These are phyloP conservation scores for Thalassiosira pacifica DNA, from an alignment of 352 stramenopile species.

Conservation along the genomic window DNA sequence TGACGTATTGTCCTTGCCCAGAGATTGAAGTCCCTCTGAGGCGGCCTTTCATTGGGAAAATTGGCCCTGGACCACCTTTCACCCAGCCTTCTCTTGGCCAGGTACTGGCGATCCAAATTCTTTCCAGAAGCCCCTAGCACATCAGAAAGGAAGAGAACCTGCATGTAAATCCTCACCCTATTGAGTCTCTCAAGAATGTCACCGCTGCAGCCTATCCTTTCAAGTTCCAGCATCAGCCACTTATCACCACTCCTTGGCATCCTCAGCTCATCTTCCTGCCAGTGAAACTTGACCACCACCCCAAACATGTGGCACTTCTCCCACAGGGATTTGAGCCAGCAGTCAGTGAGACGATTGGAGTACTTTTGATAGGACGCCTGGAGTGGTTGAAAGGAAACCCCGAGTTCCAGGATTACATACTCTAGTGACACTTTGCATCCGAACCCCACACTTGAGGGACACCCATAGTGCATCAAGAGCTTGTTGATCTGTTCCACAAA, in stretches of 20 bases:
- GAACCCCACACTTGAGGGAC: neutral
- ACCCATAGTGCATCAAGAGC: conserved; percentile 3
- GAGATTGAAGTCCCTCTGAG: neutral
- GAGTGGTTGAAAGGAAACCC: conserved; percentile 8
- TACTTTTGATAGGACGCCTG: conserved; percentile 19
- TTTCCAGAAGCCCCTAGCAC: neutral
- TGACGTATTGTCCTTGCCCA: neutral
- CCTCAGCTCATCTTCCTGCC: neutral
- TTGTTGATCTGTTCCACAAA: neutral
- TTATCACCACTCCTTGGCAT: conserved; percentile 5
- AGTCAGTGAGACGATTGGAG: neutral
- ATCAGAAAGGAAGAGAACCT: neutral
- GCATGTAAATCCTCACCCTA: neutral
- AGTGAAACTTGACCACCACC: neutral
- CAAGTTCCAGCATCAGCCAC: conserved; percentile 23
- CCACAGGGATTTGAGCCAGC: conserved; percentile 32
- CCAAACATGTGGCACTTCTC: conserved; percentile 12
- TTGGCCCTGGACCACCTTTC: neutral
- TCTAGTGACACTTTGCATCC: neutral
- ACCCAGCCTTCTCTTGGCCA: too few species aligned
- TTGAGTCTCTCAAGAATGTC: neutral
- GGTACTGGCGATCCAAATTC: neutral
- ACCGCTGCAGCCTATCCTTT: neutral
- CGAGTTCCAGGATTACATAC: conserved; percentile 2
- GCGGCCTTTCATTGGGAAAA: conserved; percentile 13